Evolutionary conservation across 139 green algal genomes (phyloP).

Genomic region (Astrephomene gubernaculifera): DNA sequence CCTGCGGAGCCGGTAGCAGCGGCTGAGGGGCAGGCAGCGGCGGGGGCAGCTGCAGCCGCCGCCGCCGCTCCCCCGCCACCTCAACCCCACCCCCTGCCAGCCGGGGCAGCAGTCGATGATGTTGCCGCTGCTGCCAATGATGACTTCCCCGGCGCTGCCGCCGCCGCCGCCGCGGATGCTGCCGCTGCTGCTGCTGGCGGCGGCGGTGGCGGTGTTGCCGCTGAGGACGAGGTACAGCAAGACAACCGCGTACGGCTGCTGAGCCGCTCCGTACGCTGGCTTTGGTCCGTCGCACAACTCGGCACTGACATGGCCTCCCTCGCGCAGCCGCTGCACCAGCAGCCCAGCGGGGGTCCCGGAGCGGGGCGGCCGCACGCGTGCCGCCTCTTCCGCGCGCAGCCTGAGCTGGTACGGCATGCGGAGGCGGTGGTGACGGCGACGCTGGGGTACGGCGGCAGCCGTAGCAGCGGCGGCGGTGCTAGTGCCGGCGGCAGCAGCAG

Average conservation of each 20-base stretch:
- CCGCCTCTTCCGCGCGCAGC: constrained; percentile 1
- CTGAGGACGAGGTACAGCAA: neutral
- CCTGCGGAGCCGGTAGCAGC: no score
- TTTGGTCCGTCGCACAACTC: neutral
- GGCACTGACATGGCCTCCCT: neutral
- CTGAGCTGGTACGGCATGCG: neutral
- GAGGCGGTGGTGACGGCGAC: neutral
- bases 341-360: neutral
- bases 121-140: no score
- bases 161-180: neutral
- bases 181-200: neutral
- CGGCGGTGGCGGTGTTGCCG: neutral
- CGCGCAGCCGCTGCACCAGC: no score
- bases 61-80: neutral
- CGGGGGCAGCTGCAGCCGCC: neutral
- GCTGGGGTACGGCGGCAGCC: neutral
- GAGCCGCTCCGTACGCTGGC: constrained; percentile 6
- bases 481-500: no score
- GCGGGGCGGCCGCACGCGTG: constrained; percentile 1
- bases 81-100: neutral
- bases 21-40: no score
- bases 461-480: neutral
- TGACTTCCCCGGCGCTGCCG: neutral
- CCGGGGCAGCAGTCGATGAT: neutral
- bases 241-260: constrained; percentile 18